phyloP scores from a whole-genome alignment of 306 rosid species.

The Myrica gale region DNA sequence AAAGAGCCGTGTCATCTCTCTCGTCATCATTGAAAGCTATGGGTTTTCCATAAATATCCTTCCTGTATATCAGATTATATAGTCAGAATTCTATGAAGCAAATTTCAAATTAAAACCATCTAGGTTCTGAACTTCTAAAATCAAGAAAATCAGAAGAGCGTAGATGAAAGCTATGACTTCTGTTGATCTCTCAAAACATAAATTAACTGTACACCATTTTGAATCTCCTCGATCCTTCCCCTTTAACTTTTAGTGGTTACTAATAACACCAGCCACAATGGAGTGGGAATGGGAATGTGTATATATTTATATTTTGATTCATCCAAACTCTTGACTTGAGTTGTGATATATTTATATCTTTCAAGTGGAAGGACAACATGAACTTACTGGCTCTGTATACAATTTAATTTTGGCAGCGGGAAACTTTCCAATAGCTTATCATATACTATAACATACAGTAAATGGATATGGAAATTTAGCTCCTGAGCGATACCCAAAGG shows the following conservation, averaged over 20 bases:
- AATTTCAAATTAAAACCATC: not conserved
- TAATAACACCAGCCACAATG: not conserved
- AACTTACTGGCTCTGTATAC: not conserved
- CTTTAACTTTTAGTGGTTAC: not conserved
- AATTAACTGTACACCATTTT: not conserved
- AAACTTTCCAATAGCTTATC: not conserved
- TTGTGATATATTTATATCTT: not conserved
- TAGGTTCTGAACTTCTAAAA: not conserved
- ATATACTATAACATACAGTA: not conserved
- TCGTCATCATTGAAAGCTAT: slow-evolving; percentile 65
- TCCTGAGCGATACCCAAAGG: not conserved
- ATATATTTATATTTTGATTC: no score
- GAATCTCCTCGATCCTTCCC: no score
- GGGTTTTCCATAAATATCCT: slow-evolving; percentile 50
- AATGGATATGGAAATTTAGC: not conserved
- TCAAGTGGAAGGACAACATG: not conserved
- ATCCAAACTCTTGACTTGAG: not conserved
- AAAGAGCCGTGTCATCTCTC: slow-evolving; percentile 59
- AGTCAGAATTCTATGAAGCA: not conserved
- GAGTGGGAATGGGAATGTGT: not conserved
- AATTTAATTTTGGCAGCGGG: not conserved
- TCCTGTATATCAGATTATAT: slow-evolving; percentile 46
- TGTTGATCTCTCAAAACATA: not conserved
- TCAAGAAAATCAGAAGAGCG: not conserved
- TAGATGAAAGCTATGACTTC: not conserved